phyloP scores from a whole-genome alignment of 495 filamentous ascomycete species.

The Podospora didyma region DNA sequence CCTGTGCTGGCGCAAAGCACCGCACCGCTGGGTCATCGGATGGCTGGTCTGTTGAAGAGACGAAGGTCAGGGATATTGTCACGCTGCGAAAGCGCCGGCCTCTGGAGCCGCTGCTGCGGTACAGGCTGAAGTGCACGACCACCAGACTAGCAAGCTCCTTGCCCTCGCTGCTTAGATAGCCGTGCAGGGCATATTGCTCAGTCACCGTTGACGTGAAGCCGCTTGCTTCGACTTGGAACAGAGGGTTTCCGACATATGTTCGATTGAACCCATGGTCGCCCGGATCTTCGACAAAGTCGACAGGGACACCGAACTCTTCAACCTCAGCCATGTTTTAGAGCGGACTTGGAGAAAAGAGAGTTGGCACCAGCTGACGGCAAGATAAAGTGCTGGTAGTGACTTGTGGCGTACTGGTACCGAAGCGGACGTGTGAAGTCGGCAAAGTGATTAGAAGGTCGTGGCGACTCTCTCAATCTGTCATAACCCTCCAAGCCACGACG shows the following conservation, averaged over 20 bases:
- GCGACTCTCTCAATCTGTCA: too few relatives aligned
- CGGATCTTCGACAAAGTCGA: not conserved
- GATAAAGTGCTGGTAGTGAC: too few relatives aligned
- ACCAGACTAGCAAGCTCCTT: conserved; percentile 1
- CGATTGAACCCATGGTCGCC: conserved; percentile 1
- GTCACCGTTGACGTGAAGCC: conserved; percentile 2
- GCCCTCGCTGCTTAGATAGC: not conserved
- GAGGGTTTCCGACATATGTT: conserved; percentile 3
- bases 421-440: too few relatives aligned
- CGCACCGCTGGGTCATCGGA: conserved; percentile 2
- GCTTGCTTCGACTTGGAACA: conserved; percentile 1
- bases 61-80: conserved; percentile 2
- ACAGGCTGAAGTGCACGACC: conserved; percentile 4
- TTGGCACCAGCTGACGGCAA: too few relatives aligned
- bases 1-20: conserved; percentile 4
- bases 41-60: not conserved
- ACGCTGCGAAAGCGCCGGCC: not conserved
- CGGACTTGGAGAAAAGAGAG: too few relatives aligned
- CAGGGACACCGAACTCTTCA: not conserved
- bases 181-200: conserved; percentile 4
- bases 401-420: too few relatives aligned
- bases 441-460: too few relatives aligned
- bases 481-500: too few relatives aligned
- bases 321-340: not conserved
- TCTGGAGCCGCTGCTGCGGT: not conserved